phyloP scores from a whole-genome alignment of 495 filamentous ascomycete species.

The Hypoxylon crocopeplum region DNA sequence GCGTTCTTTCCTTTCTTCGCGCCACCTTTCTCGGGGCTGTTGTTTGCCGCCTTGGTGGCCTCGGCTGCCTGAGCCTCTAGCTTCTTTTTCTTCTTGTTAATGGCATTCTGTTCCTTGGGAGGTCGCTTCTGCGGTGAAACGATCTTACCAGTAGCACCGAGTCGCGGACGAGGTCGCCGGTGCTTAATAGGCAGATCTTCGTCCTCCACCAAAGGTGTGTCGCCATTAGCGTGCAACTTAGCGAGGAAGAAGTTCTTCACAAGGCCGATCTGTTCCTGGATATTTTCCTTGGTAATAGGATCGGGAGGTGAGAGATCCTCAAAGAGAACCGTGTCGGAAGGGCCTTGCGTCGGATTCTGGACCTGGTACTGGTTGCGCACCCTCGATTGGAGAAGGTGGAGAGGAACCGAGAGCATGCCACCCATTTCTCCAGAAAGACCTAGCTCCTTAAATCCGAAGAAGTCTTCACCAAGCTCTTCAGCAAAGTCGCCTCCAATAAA shows the following conservation, averaged over 20 bases:
- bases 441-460: slow-evolving; percentile 97
- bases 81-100: slow-evolving; percentile 79
- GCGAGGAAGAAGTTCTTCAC: slow-evolving; percentile 88
- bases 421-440: slow-evolving; percentile 91
- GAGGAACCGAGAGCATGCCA: slow-evolving; percentile 83
- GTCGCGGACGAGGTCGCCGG: slow-evolving; percentile 85
- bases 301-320: slow-evolving; percentile 74
- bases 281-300: slow-evolving; percentile 78
- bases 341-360: slow-evolving; percentile 65
- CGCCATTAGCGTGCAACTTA: slow-evolving; percentile 81
- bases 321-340: slow-evolving; percentile 66
- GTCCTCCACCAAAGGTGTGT: slow-evolving; percentile 88
- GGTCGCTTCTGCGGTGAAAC: slow-evolving; percentile 87
- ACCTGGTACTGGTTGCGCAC: slow-evolving; percentile 82
- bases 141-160: slow-evolving; percentile 96
- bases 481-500: slow-evolving; percentile 97
- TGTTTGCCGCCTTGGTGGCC: slow-evolving; percentile 42
- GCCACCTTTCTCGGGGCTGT: slow-evolving; percentile 51
- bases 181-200: slow-evolving; percentile 94
- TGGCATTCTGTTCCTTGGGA: slow-evolving; percentile 72
- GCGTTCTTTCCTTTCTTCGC: slow-evolving; percentile 50
- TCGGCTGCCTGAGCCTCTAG: slow-evolving; percentile 56
- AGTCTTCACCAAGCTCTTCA: slow-evolving; percentile 96
- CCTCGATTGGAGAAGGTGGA: slow-evolving; percentile 93
- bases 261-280: slow-evolving; percentile 81